These are phyloP conservation scores for Suillus decipiens DNA, from an alignment of 768 basidiomycete species.

Conservation along the genomic window DNA sequence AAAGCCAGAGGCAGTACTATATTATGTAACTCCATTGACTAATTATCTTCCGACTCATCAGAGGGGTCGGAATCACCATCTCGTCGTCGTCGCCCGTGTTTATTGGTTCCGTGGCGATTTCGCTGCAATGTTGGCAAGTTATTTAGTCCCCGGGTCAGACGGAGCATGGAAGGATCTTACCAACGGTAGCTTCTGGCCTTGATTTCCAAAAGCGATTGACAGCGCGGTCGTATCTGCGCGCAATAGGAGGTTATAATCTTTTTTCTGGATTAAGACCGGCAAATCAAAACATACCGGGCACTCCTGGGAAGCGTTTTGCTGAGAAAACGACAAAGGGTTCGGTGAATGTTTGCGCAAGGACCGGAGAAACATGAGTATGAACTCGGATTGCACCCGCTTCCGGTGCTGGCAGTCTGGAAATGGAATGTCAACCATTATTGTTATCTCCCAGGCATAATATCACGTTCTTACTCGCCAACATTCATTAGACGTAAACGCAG, in stretches of 20 bases:
- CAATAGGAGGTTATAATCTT: constrained; percentile 24
- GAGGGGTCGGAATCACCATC: constrained; percentile 62
- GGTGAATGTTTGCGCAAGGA: constrained; percentile 83
- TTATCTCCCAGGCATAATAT: constrained; percentile 13
- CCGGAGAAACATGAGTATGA: constrained; percentile 68
- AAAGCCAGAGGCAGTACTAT: constrained; percentile 13
- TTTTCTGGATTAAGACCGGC: constrained; percentile 16
- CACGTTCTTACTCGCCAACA: constrained; percentile 78
- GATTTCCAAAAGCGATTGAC: constrained; percentile 86
- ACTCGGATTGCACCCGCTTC: constrained; percentile 65
- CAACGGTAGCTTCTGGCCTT: constrained; percentile 87
- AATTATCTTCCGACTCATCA: constrained; percentile 65
- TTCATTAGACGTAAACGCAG: constrained; percentile 88
- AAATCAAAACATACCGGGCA: constrained; percentile 63
- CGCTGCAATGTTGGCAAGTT: constrained; percentile 48
- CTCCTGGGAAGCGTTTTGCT: constrained; percentile 94
- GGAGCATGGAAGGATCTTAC: constrained; percentile 47
- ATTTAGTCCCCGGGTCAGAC: constrained; percentile 23
- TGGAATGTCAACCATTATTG: constrained; percentile 22
- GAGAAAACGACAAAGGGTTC: constrained; percentile 86
- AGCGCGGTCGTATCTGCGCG: constrained; percentile 80
- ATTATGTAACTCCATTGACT: constrained; percentile 27
- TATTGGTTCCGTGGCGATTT: constrained; percentile 76
- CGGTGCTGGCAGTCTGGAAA: constrained; percentile 66
- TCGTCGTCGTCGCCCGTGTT: constrained; percentile 56